phyloP scores from a whole-genome alignment of 176 grass and related monocot species.

The Carex littledalei region DNA sequence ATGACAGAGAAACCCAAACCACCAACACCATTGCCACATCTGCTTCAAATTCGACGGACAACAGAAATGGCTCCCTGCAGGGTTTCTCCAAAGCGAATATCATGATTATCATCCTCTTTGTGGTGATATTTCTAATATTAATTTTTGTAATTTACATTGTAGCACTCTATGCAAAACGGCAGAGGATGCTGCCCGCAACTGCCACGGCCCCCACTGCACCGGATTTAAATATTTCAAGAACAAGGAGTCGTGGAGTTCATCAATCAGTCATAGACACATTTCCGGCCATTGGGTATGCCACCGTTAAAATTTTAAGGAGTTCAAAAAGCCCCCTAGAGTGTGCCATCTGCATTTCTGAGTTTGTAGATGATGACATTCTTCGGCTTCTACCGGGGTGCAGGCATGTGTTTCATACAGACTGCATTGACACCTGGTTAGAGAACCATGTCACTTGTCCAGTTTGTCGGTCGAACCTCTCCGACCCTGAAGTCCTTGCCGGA shows the following conservation, averaged over 20 bases:
- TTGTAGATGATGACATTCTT: conserved; percentile 47
- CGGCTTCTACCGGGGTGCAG: conserved; percentile 54
- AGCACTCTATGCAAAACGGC: background rate
- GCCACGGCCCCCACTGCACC: background rate
- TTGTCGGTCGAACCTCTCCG: conserved; percentile 59
- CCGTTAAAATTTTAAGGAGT: conserved; percentile 44
- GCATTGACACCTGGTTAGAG: conserved; percentile 78
- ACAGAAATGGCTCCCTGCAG: background rate
- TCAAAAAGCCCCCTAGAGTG: conserved; percentile 46
- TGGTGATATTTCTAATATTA: conserved; percentile 9
- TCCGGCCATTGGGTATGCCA: conserved; percentile 48
- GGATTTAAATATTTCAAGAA: background rate
- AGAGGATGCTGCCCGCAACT: background rate
- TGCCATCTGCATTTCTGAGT: conserved; percentile 66
- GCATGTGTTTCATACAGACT: conserved; percentile 80
- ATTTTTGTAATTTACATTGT: background rate
- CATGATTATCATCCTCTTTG: background rate
- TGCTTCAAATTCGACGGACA: background rate
- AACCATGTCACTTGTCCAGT: conserved; percentile 58
- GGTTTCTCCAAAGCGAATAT: background rate
- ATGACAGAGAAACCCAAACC: background rate
- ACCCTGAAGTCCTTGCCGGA: background rate
- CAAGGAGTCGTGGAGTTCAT: conserved; percentile 33
- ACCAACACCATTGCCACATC: background rate
- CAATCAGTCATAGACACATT: conserved; percentile 43